Conservation (phyloP, 2,329 filamentous ascomycete species). For the Botrytis pseudocinerea region DNA sequence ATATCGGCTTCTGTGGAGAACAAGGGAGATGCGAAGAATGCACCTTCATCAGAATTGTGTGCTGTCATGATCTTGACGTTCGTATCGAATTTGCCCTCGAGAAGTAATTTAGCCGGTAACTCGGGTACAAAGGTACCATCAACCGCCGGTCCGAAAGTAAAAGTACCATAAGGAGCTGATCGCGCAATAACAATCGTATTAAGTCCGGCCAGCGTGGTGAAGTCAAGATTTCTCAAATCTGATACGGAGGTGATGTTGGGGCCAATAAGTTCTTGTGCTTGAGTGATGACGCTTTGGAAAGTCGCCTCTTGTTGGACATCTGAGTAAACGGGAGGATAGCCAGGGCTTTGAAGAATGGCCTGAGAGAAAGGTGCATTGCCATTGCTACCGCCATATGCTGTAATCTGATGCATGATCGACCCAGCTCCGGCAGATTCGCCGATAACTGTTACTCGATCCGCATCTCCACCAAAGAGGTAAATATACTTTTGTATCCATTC, state of each 20-base stretch:
- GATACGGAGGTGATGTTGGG: constrained; percentile 22
- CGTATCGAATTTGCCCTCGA: constrained; percentile 48
- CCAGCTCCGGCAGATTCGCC: constrained; percentile 55
- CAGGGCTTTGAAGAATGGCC: constrained; percentile 40
- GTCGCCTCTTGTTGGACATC: constrained; percentile 22
- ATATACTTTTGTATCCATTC: constrained; percentile 59
- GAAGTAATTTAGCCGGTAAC: constrained; percentile 48
- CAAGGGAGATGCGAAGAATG: constrained; percentile 37
- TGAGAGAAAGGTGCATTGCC: constrained; percentile 46
- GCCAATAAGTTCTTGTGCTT: constrained; percentile 25
- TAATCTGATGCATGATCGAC: constrained; percentile 57
- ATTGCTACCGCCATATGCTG: constrained; percentile 48
- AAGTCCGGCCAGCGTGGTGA: constrained; percentile 23
- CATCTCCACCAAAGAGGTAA: constrained; percentile 55
- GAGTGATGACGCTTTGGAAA: constrained; percentile 26
- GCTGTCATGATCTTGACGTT: constrained; percentile 48
- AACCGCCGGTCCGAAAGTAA: constrained; percentile 47
- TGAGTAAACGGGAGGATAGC: constrained; percentile 25
- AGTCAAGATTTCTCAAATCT: constrained; percentile 20
- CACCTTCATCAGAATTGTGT: constrained; percentile 48
- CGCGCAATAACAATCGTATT: constrained; percentile 30
- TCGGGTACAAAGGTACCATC: constrained; percentile 52
- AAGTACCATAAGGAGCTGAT: constrained; percentile 44
- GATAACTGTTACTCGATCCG: constrained; percentile 50
- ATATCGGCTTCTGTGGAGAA: constrained; percentile 29